These are phyloP conservation scores for Acrodontium crateriforme DNA, from an alignment of 2,329 filamentous ascomycete species.

Conservation along the genomic window DNA sequence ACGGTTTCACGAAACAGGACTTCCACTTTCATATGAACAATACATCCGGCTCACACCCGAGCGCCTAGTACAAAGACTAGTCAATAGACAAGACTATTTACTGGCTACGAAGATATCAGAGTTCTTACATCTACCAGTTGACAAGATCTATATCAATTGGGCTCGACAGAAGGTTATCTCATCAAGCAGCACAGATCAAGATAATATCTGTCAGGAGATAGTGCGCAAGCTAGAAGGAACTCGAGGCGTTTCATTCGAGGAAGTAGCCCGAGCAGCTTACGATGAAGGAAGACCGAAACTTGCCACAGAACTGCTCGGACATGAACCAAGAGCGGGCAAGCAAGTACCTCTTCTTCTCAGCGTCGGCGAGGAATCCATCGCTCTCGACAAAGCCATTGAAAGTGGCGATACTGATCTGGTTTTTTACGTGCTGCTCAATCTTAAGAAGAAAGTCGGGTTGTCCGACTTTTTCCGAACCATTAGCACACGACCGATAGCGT, in stretches of 20 bases:
- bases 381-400: constrained; percentile 90
- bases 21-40: constrained; percentile 86
- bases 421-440: constrained; percentile 72
- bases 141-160: constrained; percentile 93
- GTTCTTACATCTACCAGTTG: constrained; percentile 72
- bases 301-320: constrained; percentile 80
- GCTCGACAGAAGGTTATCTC: constrained; percentile 78
- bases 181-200: constrained; percentile 70
- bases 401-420: constrained; percentile 89
- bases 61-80: constrained; percentile 68
- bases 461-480: constrained; percentile 87
- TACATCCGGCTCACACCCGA: constrained; percentile 84
- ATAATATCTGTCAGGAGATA: constrained; percentile 71
- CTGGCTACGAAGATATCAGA: constrained; percentile 78
- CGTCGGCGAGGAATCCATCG: constrained; percentile 93
- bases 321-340: constrained; percentile 87
- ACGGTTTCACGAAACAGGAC: constrained; percentile 77
- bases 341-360: constrained; percentile 85
- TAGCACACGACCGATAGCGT: constrained; percentile 71
- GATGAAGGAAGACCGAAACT: constrained; percentile 83
- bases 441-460: constrained; percentile 81
- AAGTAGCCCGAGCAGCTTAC: constrained; percentile 83
- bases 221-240: constrained; percentile 79
- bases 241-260: constrained; percentile 86
- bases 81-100: constrained; percentile 82